phyloP scores from a whole-genome alignment of 2,329 filamentous ascomycete genomes.

The Monosporascus cannonballus region DNA sequence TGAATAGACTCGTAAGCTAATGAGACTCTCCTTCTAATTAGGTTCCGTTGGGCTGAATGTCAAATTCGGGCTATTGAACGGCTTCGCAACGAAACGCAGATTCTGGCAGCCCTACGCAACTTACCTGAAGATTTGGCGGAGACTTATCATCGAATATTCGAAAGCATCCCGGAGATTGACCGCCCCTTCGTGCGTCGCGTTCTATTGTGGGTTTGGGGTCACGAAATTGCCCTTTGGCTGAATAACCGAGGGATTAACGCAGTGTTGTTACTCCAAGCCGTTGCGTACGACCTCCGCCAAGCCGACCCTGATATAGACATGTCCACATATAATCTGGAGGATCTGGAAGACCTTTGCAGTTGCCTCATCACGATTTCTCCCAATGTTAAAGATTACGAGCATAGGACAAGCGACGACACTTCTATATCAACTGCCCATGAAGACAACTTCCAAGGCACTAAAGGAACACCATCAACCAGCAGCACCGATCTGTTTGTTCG shows the following conservation, averaged over 20 bases:
- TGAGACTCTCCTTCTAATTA: background rate
- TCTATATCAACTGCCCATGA: background rate
- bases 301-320: background rate
- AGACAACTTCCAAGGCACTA: background rate
- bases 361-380: background rate
- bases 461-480: background rate
- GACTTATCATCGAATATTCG: constrained; percentile 10
- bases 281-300: background rate
- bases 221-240: background rate
- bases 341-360: background rate
- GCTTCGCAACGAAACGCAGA: background rate
- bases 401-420: too few species aligned
- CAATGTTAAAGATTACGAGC: background rate
- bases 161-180: constrained; percentile 3
- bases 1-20: background rate
- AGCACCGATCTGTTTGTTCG: background rate
- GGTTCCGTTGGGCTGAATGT: constrained; percentile 15
- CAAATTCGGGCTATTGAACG: constrained; percentile 10
- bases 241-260: background rate
- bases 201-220: background rate
- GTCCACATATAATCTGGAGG: background rate
- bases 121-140: constrained; percentile 10
- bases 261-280: background rate
- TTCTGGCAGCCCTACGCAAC: constrained; percentile 1
- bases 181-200: constrained; percentile 1